Evolutionary conservation across 305 asterid genomes (phyloP).

Genomic region (Solanum hybrid): DNA sequence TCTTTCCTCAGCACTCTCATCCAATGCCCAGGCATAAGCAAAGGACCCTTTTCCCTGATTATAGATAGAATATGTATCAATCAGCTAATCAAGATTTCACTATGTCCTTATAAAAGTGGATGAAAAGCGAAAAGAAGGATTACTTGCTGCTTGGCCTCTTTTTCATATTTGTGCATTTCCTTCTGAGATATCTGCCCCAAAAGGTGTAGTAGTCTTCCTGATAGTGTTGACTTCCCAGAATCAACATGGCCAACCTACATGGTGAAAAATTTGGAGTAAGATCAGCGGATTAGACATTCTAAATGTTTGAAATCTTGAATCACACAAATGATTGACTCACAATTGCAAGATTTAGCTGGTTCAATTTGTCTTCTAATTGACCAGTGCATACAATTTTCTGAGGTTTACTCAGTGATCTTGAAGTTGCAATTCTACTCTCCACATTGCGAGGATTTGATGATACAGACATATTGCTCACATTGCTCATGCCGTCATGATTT

Average conservation of each 20-base stretch:
- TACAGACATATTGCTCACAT: conserved; percentile 23
- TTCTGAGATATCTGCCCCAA: conserved; percentile 77
- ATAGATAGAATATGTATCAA: conserved; percentile 14
- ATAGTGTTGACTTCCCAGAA: conserved; percentile 96
- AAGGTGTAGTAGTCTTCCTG: conserved; percentile 89
- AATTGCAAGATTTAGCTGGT: conserved; percentile 88
- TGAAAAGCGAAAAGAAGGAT: neutral
- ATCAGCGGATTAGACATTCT: neutral
- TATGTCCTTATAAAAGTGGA: neutral
- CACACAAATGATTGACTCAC: conserved; percentile 33
- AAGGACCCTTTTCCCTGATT: conserved; percentile 93
- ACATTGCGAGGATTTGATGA: conserved; percentile 40
- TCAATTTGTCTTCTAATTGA: conserved; percentile 38
- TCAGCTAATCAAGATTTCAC: conserved; percentile 9
- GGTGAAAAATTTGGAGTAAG: neutral
- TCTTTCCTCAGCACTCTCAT: conserved; percentile 94
- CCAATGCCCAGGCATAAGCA: conserved; percentile 99
- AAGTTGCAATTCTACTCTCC: conserved; percentile 30
- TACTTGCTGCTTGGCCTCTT: conserved; percentile 77
- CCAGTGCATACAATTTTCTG: conserved; percentile 59
- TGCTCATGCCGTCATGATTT: conserved; percentile 20
- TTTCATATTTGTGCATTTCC: conserved; percentile 76
- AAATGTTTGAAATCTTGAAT: neutral
- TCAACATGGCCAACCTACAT: conserved; percentile 96
- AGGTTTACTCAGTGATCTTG: conserved; percentile 46